Evolutionary conservation across 2,329 filamentous ascomycete genomes (phyloP).

Genomic region (Botrytis tulipae): DNA sequence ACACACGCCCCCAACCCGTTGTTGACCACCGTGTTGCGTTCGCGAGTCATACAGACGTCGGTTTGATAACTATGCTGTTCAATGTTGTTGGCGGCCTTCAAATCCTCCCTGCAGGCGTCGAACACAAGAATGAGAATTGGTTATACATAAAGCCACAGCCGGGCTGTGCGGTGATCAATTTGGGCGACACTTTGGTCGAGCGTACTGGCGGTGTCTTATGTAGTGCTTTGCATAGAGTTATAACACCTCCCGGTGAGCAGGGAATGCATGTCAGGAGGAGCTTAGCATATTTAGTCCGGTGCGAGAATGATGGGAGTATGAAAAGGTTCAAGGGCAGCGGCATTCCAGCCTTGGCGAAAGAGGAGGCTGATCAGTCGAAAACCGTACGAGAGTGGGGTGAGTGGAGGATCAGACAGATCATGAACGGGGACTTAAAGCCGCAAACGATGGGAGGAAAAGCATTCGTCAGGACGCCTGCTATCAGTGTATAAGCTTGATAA

Average conservation of each 20-base stretch:
- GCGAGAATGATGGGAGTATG: background rate
- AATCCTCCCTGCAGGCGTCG: background rate
- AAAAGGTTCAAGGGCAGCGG: background rate
- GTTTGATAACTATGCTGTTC: background rate
- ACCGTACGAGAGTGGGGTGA: background rate
- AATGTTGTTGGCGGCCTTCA: background rate
- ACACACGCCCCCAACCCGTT: background rate
- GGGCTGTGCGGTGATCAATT: background rate
- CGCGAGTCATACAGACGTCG: background rate
- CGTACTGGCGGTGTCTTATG: background rate
- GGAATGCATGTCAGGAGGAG: background rate
- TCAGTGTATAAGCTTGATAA: background rate
- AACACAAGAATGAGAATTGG: background rate
- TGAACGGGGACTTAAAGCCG: background rate
- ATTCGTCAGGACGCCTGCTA: background rate
- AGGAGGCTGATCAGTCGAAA: background rate
- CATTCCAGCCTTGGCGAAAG: background rate
- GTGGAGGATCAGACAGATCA: background rate
- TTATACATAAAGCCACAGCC: background rate
- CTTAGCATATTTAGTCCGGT: background rate
- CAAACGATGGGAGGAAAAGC: background rate
- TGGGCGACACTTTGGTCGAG: background rate
- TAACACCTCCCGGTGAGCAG: background rate
- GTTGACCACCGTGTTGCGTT: background rate
- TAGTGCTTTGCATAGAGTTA: background rate